Conservation (phyloP, 495 filamentous ascomycete species). For the Tricharina praecox region DNA sequence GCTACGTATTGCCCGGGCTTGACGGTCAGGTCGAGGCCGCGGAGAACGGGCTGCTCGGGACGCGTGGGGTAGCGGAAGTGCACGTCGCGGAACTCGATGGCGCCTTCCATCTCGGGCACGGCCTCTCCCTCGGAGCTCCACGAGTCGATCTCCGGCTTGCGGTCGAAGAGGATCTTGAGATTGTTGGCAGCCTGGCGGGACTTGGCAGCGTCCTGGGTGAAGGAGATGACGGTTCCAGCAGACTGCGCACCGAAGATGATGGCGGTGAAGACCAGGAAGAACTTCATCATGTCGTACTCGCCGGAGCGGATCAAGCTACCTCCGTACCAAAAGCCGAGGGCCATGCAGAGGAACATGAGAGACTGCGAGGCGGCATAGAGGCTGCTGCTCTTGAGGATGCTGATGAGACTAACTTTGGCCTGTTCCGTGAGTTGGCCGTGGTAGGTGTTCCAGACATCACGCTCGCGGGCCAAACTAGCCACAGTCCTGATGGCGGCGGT, state of each 20-base stretch:
- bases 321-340: slow-evolving; percentile 91
- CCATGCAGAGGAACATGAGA: slow-evolving; percentile 63
- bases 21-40: slow-evolving; percentile 53
- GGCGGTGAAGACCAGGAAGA: slow-evolving; percentile 62
- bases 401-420: slow-evolving; percentile 42
- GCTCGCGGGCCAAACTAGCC: slow-evolving; percentile 70
- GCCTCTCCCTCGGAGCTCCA: slow-evolving; percentile 60
- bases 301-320: slow-evolving; percentile 53
- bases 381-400: slow-evolving; percentile 47
- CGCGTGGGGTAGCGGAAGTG: slow-evolving; percentile 70
- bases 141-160: slow-evolving; percentile 57
- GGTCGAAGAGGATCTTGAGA: slow-evolving; percentile 64
- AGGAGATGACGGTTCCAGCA: slow-evolving; percentile 75
- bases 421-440: slow-evolving; percentile 48
- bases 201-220: slow-evolving; percentile 76
- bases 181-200: slow-evolving; percentile 62
- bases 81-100: slow-evolving; percentile 62
- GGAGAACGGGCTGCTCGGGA: slow-evolving; percentile 62
- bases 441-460: slow-evolving; percentile 61
- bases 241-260: slow-evolving; percentile 72
- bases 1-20: slow-evolving; percentile 65
- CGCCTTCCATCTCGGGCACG: slow-evolving; percentile 43
- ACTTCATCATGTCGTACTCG: slow-evolving; percentile 34
- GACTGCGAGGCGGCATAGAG: slow-evolving; percentile 69
- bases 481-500: slow-evolving; percentile 84